Percentiles rank a stretch among this genome's conserved stretches.
Conservation (phyloP, 371 early-diverging fungal species). For the Mucor plumbeus region DNA sequence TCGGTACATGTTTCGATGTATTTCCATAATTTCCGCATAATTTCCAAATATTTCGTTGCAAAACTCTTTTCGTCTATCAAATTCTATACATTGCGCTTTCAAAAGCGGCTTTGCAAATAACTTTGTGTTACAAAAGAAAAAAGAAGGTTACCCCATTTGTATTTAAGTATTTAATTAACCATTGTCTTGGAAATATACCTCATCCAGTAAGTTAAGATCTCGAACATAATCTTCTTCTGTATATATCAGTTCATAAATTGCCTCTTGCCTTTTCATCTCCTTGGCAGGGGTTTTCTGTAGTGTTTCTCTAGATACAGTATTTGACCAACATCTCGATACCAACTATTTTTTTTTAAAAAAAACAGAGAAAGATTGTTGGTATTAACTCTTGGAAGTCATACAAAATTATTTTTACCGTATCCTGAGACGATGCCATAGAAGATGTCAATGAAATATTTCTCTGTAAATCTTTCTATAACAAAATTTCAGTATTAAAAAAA, state of each 20-base stretch:
- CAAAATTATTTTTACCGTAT: slow-evolving; percentile 7
- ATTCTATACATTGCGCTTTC: slow-evolving; percentile 45
- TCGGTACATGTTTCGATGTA: slow-evolving; percentile 67
- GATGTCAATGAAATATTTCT: slow-evolving; percentile 24
- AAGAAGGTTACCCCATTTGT: slow-evolving; percentile 7
- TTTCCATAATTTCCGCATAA: slow-evolving; percentile 62
- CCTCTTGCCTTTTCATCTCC: slow-evolving; percentile 90
- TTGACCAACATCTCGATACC: slow-evolving; percentile 59
- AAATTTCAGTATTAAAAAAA: not conserved
- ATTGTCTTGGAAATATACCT: slow-evolving; percentile 26
- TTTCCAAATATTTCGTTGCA: slow-evolving; percentile 78
- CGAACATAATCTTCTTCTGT: slow-evolving; percentile 90
- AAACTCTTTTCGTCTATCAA: slow-evolving; percentile 59
- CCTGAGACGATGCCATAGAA: slow-evolving; percentile 22
- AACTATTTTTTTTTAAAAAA: not conserved
- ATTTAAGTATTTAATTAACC: slow-evolving; percentile 32
- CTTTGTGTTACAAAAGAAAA: not conserved
- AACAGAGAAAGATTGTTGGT: no score
- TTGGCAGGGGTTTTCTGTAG: slow-evolving; percentile 68
- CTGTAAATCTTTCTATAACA: slow-evolving; percentile 15
- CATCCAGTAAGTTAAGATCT: slow-evolving; percentile 61
- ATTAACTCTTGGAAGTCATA: no score
- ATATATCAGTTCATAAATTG: slow-evolving; percentile 89
- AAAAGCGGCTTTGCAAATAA: slow-evolving; percentile 20
- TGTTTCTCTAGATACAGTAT: slow-evolving; percentile 71